Evolutionary conservation across 768 basidiomycete genomes (phyloP).

Genomic region (Tylopilus balloui): DNA sequence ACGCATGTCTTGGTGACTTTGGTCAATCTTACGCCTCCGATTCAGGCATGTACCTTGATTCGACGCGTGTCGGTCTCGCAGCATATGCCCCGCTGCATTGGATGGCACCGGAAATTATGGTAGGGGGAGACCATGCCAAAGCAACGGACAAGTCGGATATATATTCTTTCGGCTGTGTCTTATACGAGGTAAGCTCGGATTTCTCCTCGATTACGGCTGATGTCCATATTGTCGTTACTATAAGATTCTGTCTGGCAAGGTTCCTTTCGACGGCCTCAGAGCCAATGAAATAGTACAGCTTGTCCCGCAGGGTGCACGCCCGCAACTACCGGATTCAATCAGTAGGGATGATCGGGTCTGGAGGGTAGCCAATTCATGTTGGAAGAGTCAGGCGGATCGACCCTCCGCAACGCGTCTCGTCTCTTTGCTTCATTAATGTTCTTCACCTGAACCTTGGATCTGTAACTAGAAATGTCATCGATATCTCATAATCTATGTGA

Average conservation of each 20-base stretch:
- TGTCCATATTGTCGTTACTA: background rate
- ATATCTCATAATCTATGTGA: too few species aligned
- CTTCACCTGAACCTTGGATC: background rate
- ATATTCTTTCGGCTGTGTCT: conserved; percentile 27
- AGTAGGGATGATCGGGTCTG: conserved; percentile 12
- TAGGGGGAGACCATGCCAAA: conserved; percentile 1
- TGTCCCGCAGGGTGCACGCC: background rate
- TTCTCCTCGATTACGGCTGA: background rate
- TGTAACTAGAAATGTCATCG: background rate
- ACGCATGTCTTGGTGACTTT: conserved; percentile 26
- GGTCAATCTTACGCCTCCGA: conserved; percentile 26
- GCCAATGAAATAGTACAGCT: background rate
- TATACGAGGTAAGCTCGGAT: conserved; percentile 26
- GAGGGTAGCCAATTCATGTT: conserved; percentile 7
- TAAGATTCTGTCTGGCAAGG: conserved; percentile 18
- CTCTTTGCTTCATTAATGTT: background rate
- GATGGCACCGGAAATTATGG: conserved; percentile 28
- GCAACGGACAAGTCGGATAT: conserved; percentile 18
- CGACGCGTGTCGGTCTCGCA: conserved; percentile 17
- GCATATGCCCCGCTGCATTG: conserved; percentile 14
- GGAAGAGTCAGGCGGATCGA: conserved; percentile 11
- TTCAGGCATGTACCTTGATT: conserved; percentile 22
- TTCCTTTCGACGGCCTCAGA: conserved; percentile 8
- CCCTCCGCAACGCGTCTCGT: conserved; percentile 9
- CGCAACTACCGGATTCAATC: conserved; percentile 7